These are phyloP conservation scores for Sporothrix dimorphospora DNA, from an alignment of 2,329 filamentous ascomycete genomes.

Conservation along the genomic window DNA sequence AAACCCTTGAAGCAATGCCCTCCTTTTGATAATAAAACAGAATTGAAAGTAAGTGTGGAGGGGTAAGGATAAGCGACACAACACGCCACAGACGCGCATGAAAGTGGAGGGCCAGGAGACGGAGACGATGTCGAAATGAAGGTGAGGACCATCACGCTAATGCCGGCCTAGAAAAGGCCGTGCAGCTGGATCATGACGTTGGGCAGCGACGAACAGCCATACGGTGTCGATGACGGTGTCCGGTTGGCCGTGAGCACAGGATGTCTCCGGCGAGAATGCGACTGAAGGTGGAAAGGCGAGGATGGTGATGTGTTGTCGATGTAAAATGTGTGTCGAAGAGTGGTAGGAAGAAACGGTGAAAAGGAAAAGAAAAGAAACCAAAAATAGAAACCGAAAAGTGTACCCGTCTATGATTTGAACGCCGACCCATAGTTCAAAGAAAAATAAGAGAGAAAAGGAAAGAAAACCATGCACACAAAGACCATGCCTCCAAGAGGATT, in stretches of 20 bases:
- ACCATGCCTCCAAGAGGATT: background rate
- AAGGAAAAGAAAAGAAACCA: background rate
- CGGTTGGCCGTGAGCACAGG: constrained; percentile 12
- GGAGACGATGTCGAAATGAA: constrained; percentile 14
- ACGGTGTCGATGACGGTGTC: background rate
- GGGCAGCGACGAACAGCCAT: constrained; percentile 27
- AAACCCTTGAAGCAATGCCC: constrained; percentile 16
- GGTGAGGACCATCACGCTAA: constrained; percentile 24
- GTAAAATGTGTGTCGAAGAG: background rate
- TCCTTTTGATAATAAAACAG: constrained; percentile 19
- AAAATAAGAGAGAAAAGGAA: constrained; percentile 17
- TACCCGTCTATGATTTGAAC: constrained; percentile 31
- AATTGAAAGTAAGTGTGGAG: background rate
- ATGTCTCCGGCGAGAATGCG: constrained; percentile 7
- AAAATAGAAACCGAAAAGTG: constrained; percentile 25
- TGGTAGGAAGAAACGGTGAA: background rate
- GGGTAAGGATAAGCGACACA: background rate
- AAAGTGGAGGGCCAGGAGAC: background rate
- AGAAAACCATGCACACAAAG: constrained; percentile 25
- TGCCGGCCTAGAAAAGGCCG: constrained; percentile 20
- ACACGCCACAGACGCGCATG: background rate
- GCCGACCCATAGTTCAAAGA: constrained; percentile 24
- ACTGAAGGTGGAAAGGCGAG: background rate
- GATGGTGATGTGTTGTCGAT: constrained; percentile 26
- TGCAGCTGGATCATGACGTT: constrained; percentile 28